These are phyloP conservation scores for Tylopilus subfusipes DNA, from an alignment of 768 basidiomycete genomes.

Conservation along the genomic window DNA sequence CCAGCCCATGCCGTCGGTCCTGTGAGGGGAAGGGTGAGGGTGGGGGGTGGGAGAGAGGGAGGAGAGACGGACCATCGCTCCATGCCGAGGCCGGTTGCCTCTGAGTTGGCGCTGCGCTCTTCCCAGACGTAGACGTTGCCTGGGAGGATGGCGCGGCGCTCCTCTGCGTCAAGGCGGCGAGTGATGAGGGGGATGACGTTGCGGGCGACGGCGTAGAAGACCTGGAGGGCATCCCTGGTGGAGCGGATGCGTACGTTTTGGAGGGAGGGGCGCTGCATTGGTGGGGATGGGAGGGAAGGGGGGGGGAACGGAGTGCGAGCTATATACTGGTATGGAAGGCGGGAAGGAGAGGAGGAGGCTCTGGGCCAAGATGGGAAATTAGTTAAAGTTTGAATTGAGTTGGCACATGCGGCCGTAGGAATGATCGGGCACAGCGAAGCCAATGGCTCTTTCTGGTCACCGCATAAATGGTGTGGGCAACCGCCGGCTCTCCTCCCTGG, in stretches of 20 bases:
- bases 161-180: slow-evolving; percentile 78
- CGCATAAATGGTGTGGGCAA: background rate
- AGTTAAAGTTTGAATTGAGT: slow-evolving; percentile 63
- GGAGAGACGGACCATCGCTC: slow-evolving; percentile 60
- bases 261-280: slow-evolving; percentile 75
- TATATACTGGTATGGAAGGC: slow-evolving; percentile 35
- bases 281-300: slow-evolving; percentile 28
- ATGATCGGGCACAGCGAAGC: slow-evolving; percentile 20
- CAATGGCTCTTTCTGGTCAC: background rate
- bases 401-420: slow-evolving; percentile 33
- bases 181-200: slow-evolving; percentile 71
- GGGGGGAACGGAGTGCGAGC: slow-evolving; percentile 19
- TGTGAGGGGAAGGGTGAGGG: slow-evolving; percentile 11
- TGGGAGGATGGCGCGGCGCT: slow-evolving; percentile 65
- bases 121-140: slow-evolving; percentile 90
- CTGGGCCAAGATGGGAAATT: slow-evolving; percentile 29
- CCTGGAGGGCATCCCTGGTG: slow-evolving; percentile 74
- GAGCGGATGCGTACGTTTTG: slow-evolving; percentile 74
- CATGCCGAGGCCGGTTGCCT: slow-evolving; percentile 79
- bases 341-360: slow-evolving; percentile 24
- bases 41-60: background rate
- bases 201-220: slow-evolving; percentile 74
- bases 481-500: too few species aligned
- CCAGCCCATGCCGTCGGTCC: slow-evolving; percentile 77
- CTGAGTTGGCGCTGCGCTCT: slow-evolving; percentile 80